Evolutionary conservation across 371 early-diverging fungal genomes (phyloP), one percentile per base, ranked within the genome.

Genomic region (Batrachochytrium dendrobatidis): DNA sequence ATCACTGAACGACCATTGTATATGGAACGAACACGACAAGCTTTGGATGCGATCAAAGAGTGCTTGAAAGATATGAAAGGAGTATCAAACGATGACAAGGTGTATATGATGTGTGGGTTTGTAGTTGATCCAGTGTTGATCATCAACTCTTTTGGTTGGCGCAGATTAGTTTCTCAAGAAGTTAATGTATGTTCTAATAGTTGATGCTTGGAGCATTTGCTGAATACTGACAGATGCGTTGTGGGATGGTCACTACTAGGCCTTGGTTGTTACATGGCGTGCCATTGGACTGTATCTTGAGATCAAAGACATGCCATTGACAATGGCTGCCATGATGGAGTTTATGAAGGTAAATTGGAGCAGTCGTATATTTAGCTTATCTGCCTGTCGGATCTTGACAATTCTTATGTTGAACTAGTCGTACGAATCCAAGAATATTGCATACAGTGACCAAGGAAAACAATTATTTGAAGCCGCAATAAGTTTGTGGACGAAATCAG

Each of bases 281-380:
- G n/a, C 39, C 39, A n/a, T 39, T 39, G 39, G 39, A 39, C 39
- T 39, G 39, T n/a, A n/a, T n/a, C n/a, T n/a, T n/a, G n/a, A n/a
- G n/a, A n/a, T 15, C 39, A n/a, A 39, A 12, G 39, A 39, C n/a
- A n/a, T 39, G 15, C n/a, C 15, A 12, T n/a, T n/a, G 39, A 39
- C n/a, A 12, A 15, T 12, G 12, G 39, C 39, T 39, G 12, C 15
- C 39, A n/a, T 39, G n/a, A n/a, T n/a, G n/a, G n/a, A n/a, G n/a
- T n/a, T n/a, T n/a, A n/a, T n/a, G n/a, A n/a, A n/a, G n/a, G n/a
- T n/a, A n/a, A n/a, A n/a, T n/a, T n/a, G n/a, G n/a, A n/a, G n/a
- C n/a, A n/a, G n/a, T n/a, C n/a, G n/a, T n/a, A n/a, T n/a, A n/a
- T n/a, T n/a, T n/a, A n/a, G n/a, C n/a, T n/a, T n/a, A n/a, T n/a